Evolutionary conservation across 2,329 filamentous ascomycete genomes (phyloP), one percentile per base, ranked within the genome.

Genomic region (Pseudocercospora pini-densiflorae): DNA sequence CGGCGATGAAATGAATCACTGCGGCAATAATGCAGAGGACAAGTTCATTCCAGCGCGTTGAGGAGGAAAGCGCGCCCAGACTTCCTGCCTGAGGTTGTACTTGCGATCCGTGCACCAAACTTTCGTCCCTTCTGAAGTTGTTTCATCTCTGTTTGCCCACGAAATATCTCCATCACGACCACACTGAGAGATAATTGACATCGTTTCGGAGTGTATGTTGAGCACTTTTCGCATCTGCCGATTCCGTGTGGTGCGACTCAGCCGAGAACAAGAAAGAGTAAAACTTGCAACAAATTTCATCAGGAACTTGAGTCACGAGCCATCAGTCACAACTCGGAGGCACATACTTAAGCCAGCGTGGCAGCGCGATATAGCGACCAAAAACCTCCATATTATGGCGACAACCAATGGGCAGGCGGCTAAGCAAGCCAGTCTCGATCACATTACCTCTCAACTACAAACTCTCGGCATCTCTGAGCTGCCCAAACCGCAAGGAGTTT

Each of bases 361-460:
- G n/a, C 36, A 27, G 23, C 51, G 45, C 51, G 43, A 1, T 19
- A 58, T 47, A 43, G 21, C 59, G 8, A 64, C 49, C 9, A 23
- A 21, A 14, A 31, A 23, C 16, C 10, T 12, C 23, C 62, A 36
- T 24, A 70, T 29, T 1, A 74, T 74, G 70, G 72, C 71, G 14
- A 24, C 70, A 12, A 62, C 69, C 12, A 71, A 70, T 43, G 71
- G 68, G 7, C 51, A 62, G 10, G 43, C 65, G n/a, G 55, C 59
- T 36, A 62, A 53, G 23, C 33, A 61, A 12, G 60, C 67, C 59
- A 60, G 70, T 62, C 47, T 74, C 31, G 62, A 71, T 19, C 67
- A 73, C 45, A 72, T 77, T 63, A 74, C 73, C 19, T 69, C 74
- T 31, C 70, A 76, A 60, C 69, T 77, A 12, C 64, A 75, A 57